Evolutionary conservation across 2,329 filamentous ascomycete species (phyloP).

Genomic region (Amesomyces nigricolor): DNA sequence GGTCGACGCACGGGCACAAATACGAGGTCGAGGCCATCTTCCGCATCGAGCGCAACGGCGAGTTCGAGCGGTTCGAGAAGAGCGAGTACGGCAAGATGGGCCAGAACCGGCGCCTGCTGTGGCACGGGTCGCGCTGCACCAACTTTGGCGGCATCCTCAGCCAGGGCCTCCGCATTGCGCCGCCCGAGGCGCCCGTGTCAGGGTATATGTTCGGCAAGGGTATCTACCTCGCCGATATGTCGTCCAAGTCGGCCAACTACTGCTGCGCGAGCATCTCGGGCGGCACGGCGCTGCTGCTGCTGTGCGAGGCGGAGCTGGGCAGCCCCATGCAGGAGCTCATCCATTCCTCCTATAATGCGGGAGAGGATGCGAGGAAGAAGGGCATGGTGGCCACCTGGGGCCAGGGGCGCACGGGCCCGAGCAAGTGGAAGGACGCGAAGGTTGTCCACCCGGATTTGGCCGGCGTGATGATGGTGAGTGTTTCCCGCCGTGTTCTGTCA

Average conservation of each 20-base stretch:
- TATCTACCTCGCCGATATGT: slow-evolving; percentile 82
- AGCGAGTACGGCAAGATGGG: slow-evolving; percentile 46
- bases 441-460: slow-evolving; percentile 58
- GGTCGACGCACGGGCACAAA: slow-evolving; percentile 56
- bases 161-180: slow-evolving; percentile 85
- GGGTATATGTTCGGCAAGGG: slow-evolving; percentile 91
- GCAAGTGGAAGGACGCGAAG: slow-evolving; percentile 68
- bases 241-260: slow-evolving; percentile 76
- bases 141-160: slow-evolving; percentile 85
- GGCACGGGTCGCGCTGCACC: slow-evolving; percentile 79
- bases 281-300: slow-evolving; percentile 67
- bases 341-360: slow-evolving; percentile 55
- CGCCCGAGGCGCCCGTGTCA: slow-evolving; percentile 70
- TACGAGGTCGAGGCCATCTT: slow-evolving; percentile 71
- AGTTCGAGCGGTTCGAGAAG: slow-evolving; percentile 61
- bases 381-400: slow-evolving; percentile 66
- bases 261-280: slow-evolving; percentile 58
- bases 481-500: neutral
- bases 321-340: slow-evolving; percentile 63
- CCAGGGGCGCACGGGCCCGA: slow-evolving; percentile 58
- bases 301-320: slow-evolving; percentile 81
- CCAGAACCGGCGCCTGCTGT: slow-evolving; percentile 67
- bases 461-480: slow-evolving; percentile 64
- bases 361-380: slow-evolving; percentile 52
- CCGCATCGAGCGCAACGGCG: slow-evolving; percentile 70